phyloP scores from a whole-genome alignment of 805 yeast genomes.

The Priceomyces castillae region DNA sequence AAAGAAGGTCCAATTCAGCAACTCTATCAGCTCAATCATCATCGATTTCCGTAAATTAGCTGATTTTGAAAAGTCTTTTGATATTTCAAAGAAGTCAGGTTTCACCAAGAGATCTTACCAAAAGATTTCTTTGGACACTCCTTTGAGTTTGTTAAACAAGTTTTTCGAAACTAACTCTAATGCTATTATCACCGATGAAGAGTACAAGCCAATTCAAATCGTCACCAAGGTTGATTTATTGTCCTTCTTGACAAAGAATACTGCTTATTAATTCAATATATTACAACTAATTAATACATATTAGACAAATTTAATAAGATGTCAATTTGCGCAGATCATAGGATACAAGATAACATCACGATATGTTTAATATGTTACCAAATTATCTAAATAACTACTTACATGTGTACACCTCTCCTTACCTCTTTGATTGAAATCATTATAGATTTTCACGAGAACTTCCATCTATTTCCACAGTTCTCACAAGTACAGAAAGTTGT shows the following conservation, averaged over 20 bases:
- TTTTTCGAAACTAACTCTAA: constrained; percentile 84
- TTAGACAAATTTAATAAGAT: background rate
- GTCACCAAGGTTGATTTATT: constrained; percentile 86
- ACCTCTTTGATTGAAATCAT: too few species aligned
- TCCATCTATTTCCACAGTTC: constrained; percentile 97
- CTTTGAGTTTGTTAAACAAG: constrained; percentile 64
- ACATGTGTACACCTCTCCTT: too few species aligned
- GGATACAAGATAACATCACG: too few species aligned
- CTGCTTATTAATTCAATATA: constrained; percentile 10
- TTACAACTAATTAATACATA: background rate
- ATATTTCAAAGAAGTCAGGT: constrained; percentile 53
- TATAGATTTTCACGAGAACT: constrained; percentile 60
- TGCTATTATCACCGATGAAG: constrained; percentile 74
- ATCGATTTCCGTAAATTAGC: constrained; percentile 73
- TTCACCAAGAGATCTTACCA: constrained; percentile 65
- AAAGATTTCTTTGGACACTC: constrained; percentile 62
- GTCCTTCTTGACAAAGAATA: constrained; percentile 46
- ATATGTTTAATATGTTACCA: too few species aligned
- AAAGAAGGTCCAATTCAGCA: constrained; percentile 53
- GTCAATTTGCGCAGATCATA: background rate
- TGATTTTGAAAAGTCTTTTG: constrained; percentile 62
- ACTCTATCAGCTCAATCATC: constrained; percentile 57
- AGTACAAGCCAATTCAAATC: constrained; percentile 71
- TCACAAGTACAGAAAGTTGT: constrained; percentile 98
- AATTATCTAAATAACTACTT: too few species aligned